A percentile compares a stretch with the other conserved stretches of the same genome.
These are phyloP conservation scores for Bimuria novae-zelandiae DNA, from an alignment of 2,329 filamentous ascomycete genomes.

Conservation along the genomic window DNA sequence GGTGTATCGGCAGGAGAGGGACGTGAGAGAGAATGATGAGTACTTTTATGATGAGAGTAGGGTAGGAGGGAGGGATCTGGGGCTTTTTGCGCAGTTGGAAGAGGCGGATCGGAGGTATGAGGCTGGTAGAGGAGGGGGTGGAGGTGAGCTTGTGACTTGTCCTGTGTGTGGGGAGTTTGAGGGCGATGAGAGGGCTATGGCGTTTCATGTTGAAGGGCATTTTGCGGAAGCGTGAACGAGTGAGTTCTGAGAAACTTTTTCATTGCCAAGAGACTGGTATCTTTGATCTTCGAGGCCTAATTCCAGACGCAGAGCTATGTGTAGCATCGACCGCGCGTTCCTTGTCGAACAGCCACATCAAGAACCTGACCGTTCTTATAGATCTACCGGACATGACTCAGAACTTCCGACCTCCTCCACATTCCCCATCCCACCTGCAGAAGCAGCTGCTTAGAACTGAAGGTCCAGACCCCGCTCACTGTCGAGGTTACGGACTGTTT, in stretches of 20 bases:
- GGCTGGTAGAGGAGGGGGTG: conserved; percentile 24
- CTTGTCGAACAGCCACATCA: too few species aligned
- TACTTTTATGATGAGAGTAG: conserved; percentile 36
- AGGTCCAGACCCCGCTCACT: background rate
- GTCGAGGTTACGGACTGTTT: background rate
- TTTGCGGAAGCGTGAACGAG: conserved; percentile 44
- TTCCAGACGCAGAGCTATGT: too few species aligned
- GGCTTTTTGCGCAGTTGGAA: conserved; percentile 33
- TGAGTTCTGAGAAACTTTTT: background rate
- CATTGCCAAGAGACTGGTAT: background rate
- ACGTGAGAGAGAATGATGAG: conserved; percentile 35
- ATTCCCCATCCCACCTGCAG: background rate
- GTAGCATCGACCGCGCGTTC: too few species aligned
- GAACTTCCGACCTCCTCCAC: background rate
- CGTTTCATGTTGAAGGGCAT: conserved; percentile 67
- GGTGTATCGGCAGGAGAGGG: conserved; percentile 27
- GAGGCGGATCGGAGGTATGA: conserved; percentile 32
- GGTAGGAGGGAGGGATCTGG: background rate
- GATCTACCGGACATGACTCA: too few species aligned
- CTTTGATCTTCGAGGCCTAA: too few species aligned
- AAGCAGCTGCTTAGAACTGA: background rate
- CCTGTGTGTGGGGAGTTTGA: conserved; percentile 70
- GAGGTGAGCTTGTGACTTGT: conserved; percentile 51
- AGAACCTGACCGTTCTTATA: too few species aligned
- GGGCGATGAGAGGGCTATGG: conserved; percentile 70